Percentiles rank a stretch among this genome's conserved stretches.
These are phyloP conservation scores for Phytomonas serpens DNA, from an alignment of 208 protist species.

Conservation along the genomic window DNA sequence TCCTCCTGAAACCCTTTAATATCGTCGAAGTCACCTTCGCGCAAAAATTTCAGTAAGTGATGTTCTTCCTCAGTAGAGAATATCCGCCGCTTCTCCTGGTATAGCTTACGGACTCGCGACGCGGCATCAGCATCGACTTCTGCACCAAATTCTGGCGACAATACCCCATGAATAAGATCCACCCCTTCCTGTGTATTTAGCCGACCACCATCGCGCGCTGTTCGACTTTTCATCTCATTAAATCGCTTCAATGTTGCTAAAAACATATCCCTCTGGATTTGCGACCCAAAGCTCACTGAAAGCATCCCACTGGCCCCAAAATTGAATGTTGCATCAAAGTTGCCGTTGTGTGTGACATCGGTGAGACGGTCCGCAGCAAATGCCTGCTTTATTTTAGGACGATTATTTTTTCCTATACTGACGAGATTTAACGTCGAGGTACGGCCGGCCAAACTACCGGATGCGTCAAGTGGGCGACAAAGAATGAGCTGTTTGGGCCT, in stretches of 20 bases:
- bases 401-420: constrained; percentile 16
- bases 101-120: constrained; percentile 59
- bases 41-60: constrained; percentile 58
- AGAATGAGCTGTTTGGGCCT: constrained; percentile 54
- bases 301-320: constrained; percentile 77
- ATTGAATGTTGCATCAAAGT: constrained; percentile 81
- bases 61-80: constrained; percentile 68
- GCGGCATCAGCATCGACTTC: constrained; percentile 60
- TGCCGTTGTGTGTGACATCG: constrained; percentile 58
- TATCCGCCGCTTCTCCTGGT: constrained; percentile 47
- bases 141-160: constrained; percentile 50
- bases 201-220: background rate
- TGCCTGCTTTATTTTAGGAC: constrained; percentile 59
- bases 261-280: constrained; percentile 89
- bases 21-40: constrained; percentile 60
- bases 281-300: constrained; percentile 74
- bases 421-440: constrained; percentile 32
- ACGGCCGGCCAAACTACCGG: constrained; percentile 3
- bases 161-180: constrained; percentile 41
- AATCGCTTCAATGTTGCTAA: constrained; percentile 48
- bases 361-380: constrained; percentile 67
- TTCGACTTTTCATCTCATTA: constrained; percentile 21
- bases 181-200: constrained; percentile 10
- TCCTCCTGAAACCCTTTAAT: constrained; percentile 54
- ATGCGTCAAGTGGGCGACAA: constrained; percentile 30